Percentiles rank a stretch among this genome's conserved stretches.
Conservation (phyloP, 2,329 filamentous ascomycete genomes). For the Corynespora cassiicola region DNA sequence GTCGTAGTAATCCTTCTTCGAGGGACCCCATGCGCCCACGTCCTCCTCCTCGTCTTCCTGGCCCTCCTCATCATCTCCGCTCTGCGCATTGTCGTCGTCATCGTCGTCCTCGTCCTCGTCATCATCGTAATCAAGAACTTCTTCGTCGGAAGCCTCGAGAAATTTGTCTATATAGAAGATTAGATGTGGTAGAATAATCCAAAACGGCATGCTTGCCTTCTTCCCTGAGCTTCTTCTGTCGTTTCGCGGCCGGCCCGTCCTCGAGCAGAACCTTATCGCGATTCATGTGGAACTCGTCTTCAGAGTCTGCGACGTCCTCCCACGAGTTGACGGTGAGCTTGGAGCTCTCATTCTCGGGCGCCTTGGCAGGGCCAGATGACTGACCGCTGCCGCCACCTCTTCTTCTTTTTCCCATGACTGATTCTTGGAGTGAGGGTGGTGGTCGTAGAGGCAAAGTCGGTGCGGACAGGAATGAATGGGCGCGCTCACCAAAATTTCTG, state of each 20-base stretch:
- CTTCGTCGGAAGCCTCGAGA: conserved; percentile 67
- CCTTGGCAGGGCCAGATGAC: conserved; percentile 42
- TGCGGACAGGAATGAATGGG: conserved; percentile 3
- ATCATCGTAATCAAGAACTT: conserved; percentile 62
- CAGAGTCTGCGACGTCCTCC: conserved; percentile 89
- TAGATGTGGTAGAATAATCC: conserved; percentile 10
- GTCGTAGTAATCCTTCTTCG: conserved; percentile 91
- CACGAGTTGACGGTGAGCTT: conserved; percentile 67
- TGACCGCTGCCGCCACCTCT: conserved; percentile 70
- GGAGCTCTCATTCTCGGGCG: conserved; percentile 49
- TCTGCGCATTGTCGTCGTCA: conserved; percentile 40
- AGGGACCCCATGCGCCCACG: conserved; percentile 82
- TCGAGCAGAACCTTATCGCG: conserved; percentile 87
- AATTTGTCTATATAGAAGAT: conserved; percentile 56
- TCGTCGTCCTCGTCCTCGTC: conserved; percentile 55
- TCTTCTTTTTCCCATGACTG: conserved; percentile 65
- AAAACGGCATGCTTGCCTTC: conserved; percentile 65
- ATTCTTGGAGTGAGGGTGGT: conserved; percentile 9
- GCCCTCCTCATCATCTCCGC: conserved; percentile 44
- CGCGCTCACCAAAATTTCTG: conserved; percentile 27
- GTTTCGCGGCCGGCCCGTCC: conserved; percentile 79
- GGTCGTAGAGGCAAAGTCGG: conserved; percentile 8
- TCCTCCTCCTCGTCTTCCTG: conserved; percentile 65
- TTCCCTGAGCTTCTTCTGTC: conserved; percentile 72
- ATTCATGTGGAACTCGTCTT: conserved; percentile 90